A percentile compares a stretch with the other conserved stretches of the same genome.
phyloP scores from a whole-genome alignment of 148 eudicot species.

The Amaranthus hypochondriacus region DNA sequence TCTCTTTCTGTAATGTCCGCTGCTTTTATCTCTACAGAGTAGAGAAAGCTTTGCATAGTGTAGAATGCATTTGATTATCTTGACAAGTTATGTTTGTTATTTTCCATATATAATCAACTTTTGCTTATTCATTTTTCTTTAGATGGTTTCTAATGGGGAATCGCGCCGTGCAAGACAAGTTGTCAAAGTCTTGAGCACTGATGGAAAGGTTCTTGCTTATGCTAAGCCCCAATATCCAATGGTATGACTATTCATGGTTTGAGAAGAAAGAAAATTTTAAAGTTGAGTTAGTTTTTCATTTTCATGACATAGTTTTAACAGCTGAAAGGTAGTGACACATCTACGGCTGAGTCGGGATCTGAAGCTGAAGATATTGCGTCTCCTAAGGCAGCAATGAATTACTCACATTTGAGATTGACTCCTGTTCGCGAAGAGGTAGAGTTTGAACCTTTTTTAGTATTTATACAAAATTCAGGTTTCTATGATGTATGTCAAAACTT shows the following conservation, averaged over 20 bases:
- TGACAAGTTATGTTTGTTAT: too few relatives aligned
- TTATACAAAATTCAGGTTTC: not conserved
- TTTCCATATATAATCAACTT: not conserved
- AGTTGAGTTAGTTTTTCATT: not conserved
- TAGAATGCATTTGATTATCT: not conserved
- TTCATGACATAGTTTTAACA: conserved; percentile 28
- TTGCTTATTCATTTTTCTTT: conserved; percentile 19
- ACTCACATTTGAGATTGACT: conserved; percentile 67
- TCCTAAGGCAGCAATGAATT: conserved; percentile 64
- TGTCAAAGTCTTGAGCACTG: conserved; percentile 79
- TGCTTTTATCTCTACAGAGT: not conserved
- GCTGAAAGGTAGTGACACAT: conserved; percentile 85
- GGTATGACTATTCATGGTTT: conserved; percentile 37
- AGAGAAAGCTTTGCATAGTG: not conserved
- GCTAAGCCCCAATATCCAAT: conserved; percentile 69
- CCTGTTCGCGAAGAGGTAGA: conserved; percentile 89
- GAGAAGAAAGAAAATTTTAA: not conserved
- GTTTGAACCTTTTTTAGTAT: conserved; percentile 17
- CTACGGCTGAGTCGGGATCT: conserved; percentile 96
- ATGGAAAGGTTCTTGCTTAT: conserved; percentile 90
- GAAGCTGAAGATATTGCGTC: conserved; percentile 98
- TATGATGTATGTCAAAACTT: not conserved
- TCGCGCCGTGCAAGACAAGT: conserved; percentile 82
- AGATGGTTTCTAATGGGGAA: conserved; percentile 85
- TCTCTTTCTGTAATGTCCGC: not conserved